phyloP scores from a whole-genome alignment of 768 basidiomycete species.

The Mycena galericulata region DNA sequence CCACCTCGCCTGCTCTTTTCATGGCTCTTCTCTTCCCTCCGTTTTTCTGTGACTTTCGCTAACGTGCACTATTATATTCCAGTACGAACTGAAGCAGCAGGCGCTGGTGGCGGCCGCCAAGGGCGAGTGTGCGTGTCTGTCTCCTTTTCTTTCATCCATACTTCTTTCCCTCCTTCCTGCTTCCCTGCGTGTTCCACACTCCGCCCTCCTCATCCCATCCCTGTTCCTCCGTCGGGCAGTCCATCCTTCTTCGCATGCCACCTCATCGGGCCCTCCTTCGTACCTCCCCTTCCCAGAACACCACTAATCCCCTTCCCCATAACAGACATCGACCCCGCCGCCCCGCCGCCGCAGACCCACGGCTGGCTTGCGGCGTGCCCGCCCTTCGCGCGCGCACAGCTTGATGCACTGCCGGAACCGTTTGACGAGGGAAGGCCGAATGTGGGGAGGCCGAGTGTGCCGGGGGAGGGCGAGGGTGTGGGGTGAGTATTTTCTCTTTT shows the following conservation, averaged over 20 bases:
- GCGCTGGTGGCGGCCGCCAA: constrained; percentile 20
- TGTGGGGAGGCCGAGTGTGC: constrained; percentile 4
- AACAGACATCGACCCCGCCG: constrained; percentile 10
- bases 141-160: background rate
- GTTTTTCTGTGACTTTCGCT: background rate
- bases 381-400: constrained; percentile 25
- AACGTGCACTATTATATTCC: background rate
- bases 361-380: constrained; percentile 36
- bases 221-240: too few relatives aligned
- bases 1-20: background rate
- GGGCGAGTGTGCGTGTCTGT: constrained; percentile 22
- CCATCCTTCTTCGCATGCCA: too few relatives aligned
- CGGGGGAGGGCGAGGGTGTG: background rate
- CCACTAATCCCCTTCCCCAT: too few relatives aligned
- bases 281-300: too few relatives aligned
- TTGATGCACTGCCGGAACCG: constrained; percentile 17
- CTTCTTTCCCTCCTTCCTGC: background rate
- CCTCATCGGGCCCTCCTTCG: too few relatives aligned
- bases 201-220: background rate
- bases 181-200: background rate
- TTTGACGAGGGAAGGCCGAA: constrained; percentile 22
- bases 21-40: background rate
- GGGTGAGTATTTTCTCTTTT: background rate
- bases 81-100: constrained; percentile 23
- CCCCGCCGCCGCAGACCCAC: constrained; percentile 22